Evolutionary conservation across 2,329 filamentous ascomycete genomes (phyloP), one percentile per base, ranked within the genome.

Genomic region (Ambrosiella beaveri): DNA sequence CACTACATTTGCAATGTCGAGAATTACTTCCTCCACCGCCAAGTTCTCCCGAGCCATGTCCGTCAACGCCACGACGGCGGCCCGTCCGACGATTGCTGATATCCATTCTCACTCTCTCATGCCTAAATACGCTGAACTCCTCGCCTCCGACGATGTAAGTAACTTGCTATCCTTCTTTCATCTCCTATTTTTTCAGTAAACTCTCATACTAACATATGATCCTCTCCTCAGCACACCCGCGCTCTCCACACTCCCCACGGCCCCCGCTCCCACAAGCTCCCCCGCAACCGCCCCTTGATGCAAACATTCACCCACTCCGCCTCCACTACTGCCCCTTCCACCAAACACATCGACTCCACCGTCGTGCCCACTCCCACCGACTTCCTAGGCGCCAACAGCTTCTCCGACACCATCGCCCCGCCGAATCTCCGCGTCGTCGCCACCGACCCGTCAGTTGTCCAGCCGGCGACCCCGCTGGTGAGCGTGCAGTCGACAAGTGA

Each of bases 401-500:
- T 38, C 13, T 13, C 7, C 13, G 19, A 51, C 8, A 12, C 19
- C 9, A 6, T 2, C 59, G 70, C 74, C 8, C 62, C 75, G 44
- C 64, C 68, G 5, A 63, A 63, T 13, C 78, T 78, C 65, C 71
- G 72, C 63, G 74, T 84, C 61, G 69, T 84, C 36, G 80, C 79
- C 9, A 72, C 74, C 6, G 70, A 81, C 68, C 79, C 80, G 0
- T 77, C 77, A 17, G 68, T 69, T 49, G 75, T 80, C 36, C 66
- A 74, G 2, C 71, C 77, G 2, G 71, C 73, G 1, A 70, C 73
- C 4, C 73, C 78, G 3, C 68, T 83, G 59, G 77, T 75, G 7
- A 76, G 78, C 65, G 72, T 82, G n/a, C 77, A 81, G 64, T 74
- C 74, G n/a, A 74, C 80, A 63, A 73, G 80, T 7, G 78, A 81